phyloP scores from a whole-genome alignment of 768 basidiomycete genomes.

The Pleurotus citrinopileatus region DNA sequence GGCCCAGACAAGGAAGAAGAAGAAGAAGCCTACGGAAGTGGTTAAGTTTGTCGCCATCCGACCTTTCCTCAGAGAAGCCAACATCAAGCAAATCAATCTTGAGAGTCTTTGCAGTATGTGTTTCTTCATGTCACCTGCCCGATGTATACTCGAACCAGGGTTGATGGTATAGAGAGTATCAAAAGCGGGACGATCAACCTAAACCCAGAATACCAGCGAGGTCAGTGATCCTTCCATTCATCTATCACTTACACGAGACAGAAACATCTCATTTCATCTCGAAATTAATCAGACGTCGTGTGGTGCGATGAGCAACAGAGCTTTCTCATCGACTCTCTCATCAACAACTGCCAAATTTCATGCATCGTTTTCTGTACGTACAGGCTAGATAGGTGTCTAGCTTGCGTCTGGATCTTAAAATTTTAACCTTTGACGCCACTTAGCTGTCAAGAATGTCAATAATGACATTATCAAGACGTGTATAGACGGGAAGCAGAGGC shows the following conservation, averaged over 20 bases:
- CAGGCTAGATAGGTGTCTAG: not conserved
- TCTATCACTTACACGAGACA: not conserved
- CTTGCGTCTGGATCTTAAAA: not conserved
- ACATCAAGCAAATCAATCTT: constrained; percentile 23
- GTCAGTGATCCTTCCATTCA: constrained; percentile 25
- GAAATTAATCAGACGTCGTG: constrained; percentile 54
- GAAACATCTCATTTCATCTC: not conserved
- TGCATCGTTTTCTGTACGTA: not conserved
- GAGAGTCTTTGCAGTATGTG: no score
- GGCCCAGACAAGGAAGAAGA: no score
- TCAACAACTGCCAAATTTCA: constrained; percentile 69
- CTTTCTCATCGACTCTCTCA: constrained; percentile 72
- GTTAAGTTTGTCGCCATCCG: constrained; percentile 14
- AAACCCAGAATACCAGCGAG: constrained; percentile 78
- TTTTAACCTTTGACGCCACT: constrained; percentile 35
- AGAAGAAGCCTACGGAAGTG: not conserved
- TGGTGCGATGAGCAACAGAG: constrained; percentile 78
- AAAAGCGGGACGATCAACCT: constrained; percentile 60
- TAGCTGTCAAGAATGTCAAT: constrained; percentile 46
- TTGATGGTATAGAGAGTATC: constrained; percentile 79
- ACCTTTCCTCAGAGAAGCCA: constrained; percentile 16
- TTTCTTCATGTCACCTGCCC: no score
- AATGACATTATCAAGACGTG: constrained; percentile 54
- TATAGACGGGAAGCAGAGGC: constrained; percentile 79
- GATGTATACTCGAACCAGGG: no score